phyloP scores from a whole-genome alignment of 2,329 filamentous ascomycete species.

The Coleophoma cylindrospora region DNA sequence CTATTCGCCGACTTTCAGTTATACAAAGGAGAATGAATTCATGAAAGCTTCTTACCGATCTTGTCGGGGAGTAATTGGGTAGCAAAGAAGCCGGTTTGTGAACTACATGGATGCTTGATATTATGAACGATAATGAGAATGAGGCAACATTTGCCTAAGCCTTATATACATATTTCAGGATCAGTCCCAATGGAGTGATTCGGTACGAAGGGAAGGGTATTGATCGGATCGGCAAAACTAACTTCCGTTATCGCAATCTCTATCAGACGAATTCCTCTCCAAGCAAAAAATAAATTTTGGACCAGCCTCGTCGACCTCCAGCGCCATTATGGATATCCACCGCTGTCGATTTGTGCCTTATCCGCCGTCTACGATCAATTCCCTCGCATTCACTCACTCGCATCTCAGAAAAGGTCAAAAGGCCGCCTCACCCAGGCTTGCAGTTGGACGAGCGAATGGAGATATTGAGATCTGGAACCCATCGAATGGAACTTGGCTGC shows the following conservation, averaged over 20 bases:
- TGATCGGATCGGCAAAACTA: not conserved
- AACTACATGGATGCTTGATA: too few species aligned
- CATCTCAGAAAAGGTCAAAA: constrained; percentile 42
- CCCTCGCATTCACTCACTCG: constrained; percentile 86
- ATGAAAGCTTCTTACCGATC: too few species aligned
- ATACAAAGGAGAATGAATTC: too few species aligned
- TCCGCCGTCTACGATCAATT: constrained; percentile 87
- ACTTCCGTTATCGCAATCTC: not conserved
- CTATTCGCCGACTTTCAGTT: too few species aligned
- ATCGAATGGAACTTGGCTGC: constrained; percentile 68
- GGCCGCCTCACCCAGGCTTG: constrained; percentile 66
- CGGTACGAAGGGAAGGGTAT: too few species aligned
- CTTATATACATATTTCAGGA: too few species aligned
- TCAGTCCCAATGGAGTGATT: too few species aligned
- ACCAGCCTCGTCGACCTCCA: constrained; percentile 1
- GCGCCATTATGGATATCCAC: constrained; percentile 78
- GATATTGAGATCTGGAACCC: constrained; percentile 99
- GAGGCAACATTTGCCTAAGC: too few species aligned
- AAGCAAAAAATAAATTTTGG: not conserved
- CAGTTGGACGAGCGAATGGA: constrained; percentile 87
- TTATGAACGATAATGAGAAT: too few species aligned
- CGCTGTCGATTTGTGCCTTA: constrained; percentile 94
- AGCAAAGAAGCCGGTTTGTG: too few species aligned
- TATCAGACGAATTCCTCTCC: not conserved
- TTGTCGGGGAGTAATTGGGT: too few species aligned